These are phyloP conservation scores for Coffea humblotiana DNA, from an alignment of 305 asterid species.

Conservation along the genomic window DNA sequence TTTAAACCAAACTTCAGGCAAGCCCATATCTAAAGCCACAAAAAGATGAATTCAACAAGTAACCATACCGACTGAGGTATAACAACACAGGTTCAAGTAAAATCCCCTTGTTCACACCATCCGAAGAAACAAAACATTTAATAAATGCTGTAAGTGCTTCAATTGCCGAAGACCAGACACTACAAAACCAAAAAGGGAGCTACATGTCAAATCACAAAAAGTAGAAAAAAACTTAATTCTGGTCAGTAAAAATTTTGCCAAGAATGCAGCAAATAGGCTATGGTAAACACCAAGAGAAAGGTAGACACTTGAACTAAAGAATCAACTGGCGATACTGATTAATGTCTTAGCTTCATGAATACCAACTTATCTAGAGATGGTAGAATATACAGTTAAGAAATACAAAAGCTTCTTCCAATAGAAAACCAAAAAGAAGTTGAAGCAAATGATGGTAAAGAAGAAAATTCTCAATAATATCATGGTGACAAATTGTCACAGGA, in stretches of 20 bases:
- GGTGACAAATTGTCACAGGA: not conserved
- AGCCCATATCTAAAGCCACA: not conserved
- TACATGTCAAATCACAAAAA: slow-evolving; percentile 15
- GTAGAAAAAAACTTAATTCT: not conserved
- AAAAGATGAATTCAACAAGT: slow-evolving; percentile 14
- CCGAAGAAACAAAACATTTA: slow-evolving; percentile 80
- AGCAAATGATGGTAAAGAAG: not conserved
- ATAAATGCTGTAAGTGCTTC: slow-evolving; percentile 84
- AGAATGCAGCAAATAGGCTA: not conserved
- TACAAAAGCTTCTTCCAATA: not conserved
- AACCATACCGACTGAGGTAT: slow-evolving; percentile 75
- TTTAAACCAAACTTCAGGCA: not conserved
- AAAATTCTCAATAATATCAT: not conserved
- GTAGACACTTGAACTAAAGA: not conserved
- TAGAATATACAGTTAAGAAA: not conserved
- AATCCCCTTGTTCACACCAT: slow-evolving; percentile 67
- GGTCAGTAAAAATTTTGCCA: not conserved
- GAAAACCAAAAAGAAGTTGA: not conserved
- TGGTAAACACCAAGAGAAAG: not conserved
- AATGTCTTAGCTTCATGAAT: not conserved
- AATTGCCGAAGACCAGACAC: slow-evolving; percentile 96
- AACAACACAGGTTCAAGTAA: slow-evolving; percentile 91
- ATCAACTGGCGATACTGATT: not conserved
- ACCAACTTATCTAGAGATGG: not conserved
- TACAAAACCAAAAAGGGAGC: slow-evolving; percentile 39